Evolutionary conservation across 2,329 filamentous ascomycete species (phyloP), one percentile per base, ranked within the genome.

Genomic region (Fusarium longipes): DNA sequence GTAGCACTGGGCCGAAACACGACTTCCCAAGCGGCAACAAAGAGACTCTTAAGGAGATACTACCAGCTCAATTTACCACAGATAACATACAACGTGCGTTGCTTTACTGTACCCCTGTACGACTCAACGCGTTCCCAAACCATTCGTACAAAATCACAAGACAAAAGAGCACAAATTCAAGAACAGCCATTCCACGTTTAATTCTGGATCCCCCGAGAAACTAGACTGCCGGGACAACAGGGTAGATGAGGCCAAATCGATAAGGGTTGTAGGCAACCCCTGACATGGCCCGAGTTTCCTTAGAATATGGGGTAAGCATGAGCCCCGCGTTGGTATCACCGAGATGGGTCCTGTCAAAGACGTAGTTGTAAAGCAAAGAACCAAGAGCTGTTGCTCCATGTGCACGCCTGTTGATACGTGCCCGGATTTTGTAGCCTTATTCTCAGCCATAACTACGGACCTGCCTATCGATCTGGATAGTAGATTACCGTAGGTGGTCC

Each of bases 321-420:
- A 14, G 33, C 29, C 38, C 60, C 38, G 44, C 51, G 11, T 30
- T 36, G 18, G 39, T 51, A 44, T 45, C 61, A 45, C 59, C 49
- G 32, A 62, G 42, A 65, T 48, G 42, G 42, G 39, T 27, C 44
- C 24, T 51, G 42, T 57, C 25, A 50, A 68, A 50, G 29, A 45
- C 27, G 25, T 48, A 27, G 42, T 51, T 20, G 62, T 45, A 62
- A 44, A 51, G 25, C 39, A 38, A 43, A 52, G 47, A 38, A 56
- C 42, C 35, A 20, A 20, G 45, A 47, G 40, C 20, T 33, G 40
- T n/a, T 33, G 39, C 29, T 58, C 44, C 55, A 14, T 29, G n/a
- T 52, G 45, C 30, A 56, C 40, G 44, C 44, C 33, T 35, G 25
- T 29, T 43, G 57, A 49, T 39, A 36, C 39, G 38, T 54, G 55